Evolutionary conservation across 805 yeast genomes (phyloP).

Genomic region (Metschnikowia santaceciliae): DNA sequence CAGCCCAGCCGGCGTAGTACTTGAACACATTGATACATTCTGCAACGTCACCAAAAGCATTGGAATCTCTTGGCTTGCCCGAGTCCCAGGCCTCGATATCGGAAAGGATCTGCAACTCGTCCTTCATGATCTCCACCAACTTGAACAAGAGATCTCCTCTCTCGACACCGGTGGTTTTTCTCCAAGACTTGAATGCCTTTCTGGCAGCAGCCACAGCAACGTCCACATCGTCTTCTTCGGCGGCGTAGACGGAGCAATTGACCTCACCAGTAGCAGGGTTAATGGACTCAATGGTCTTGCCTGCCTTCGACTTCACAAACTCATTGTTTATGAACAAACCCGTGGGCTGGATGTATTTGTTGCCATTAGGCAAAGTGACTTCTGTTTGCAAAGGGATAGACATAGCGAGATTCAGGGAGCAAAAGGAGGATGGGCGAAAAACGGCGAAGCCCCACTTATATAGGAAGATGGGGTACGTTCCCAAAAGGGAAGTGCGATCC

Average conservation of each 20-base stretch:
- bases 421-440: not conserved
- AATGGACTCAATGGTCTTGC: constrained; percentile 36
- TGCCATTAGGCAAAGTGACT: constrained; percentile 48
- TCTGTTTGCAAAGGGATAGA: constrained; percentile 36
- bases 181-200: constrained; percentile 44
- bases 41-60: constrained; percentile 48
- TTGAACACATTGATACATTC: constrained; percentile 44
- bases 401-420: constrained; percentile 17
- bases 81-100: constrained; percentile 46
- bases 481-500: constrained; percentile 3
- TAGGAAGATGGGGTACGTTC: not conserved
- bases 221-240: constrained; percentile 41
- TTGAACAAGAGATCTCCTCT: constrained; percentile 35
- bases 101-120: constrained; percentile 31
- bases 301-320: constrained; percentile 19
- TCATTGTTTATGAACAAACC: constrained; percentile 61
- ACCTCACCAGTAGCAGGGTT: constrained; percentile 43
- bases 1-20: constrained; percentile 63
- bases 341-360: constrained; percentile 50
- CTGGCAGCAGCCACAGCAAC: constrained; percentile 38
- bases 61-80: constrained; percentile 43
- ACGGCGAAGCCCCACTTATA: not conserved
- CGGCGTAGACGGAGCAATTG: constrained; percentile 40
- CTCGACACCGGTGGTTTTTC: constrained; percentile 40
- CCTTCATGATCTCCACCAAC: constrained; percentile 34